These are phyloP conservation scores for Styphnolobium japonicum DNA, from an alignment of 306 rosid genomes.

Conservation along the genomic window DNA sequence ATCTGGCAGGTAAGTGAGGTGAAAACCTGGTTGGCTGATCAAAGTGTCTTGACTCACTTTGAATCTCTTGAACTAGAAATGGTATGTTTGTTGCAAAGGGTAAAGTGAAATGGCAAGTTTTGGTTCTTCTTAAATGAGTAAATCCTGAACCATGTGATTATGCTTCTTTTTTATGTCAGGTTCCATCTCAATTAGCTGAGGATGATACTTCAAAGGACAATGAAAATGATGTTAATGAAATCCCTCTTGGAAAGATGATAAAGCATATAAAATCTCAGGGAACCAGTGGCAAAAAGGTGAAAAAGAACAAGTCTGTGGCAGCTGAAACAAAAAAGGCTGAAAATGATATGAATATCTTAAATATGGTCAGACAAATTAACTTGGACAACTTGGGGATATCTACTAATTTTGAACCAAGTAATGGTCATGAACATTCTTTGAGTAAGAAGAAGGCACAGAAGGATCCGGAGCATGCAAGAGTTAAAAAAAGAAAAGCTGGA, in stretches of 20 bases:
- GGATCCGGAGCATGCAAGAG: conserved; percentile 36
- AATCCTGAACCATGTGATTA: conserved; percentile 22
- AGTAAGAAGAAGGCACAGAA: conserved; percentile 42
- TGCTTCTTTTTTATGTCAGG: conserved; percentile 41
- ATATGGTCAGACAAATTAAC: conserved; percentile 73
- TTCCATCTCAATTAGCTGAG: conserved; percentile 44
- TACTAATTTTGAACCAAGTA: conserved; percentile 63
- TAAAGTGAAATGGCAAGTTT: neutral
- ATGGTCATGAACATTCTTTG: conserved; percentile 64
- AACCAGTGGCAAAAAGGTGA: conserved; percentile 57
- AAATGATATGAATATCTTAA: conserved; percentile 62
- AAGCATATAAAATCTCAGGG: conserved; percentile 63
- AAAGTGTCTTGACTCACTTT: conserved; percentile 65
- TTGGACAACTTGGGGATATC: conserved; percentile 57
- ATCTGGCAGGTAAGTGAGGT: conserved; percentile 53
- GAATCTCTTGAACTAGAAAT: conserved; percentile 79
- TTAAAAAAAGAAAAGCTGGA: conserved; percentile 56
- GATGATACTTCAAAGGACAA: conserved; percentile 55
- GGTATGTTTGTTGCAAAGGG: conserved; percentile 44
- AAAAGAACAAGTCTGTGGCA: conserved; percentile 46
- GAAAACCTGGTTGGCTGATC: conserved; percentile 83
- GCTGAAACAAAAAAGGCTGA: conserved; percentile 49
- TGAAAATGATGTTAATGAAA: conserved; percentile 61
- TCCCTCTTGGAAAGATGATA: conserved; percentile 76
- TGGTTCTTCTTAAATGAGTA: conserved; percentile 22